Percentiles rank a stretch among this genome's conserved stretches.
These are phyloP conservation scores for Ophiobolus disseminans DNA, from an alignment of 2,329 filamentous ascomycete genomes.

Conservation along the genomic window DNA sequence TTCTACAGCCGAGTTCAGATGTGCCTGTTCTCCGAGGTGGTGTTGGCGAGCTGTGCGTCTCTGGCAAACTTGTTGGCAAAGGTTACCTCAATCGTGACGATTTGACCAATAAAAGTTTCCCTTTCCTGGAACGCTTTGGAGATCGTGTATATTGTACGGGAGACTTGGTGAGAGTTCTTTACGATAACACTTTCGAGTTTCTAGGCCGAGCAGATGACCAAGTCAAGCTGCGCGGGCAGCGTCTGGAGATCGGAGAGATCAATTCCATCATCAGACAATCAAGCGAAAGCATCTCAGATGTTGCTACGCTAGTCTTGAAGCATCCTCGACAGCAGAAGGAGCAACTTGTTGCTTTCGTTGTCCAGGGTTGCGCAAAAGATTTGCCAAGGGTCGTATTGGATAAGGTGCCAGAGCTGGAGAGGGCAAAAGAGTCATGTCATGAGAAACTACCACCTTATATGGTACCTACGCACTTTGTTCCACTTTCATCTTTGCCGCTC, in stretches of 20 bases:
- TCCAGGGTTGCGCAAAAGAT: constrained; percentile 29
- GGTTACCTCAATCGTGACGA: constrained; percentile 83
- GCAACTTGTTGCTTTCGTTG: constrained; percentile 78
- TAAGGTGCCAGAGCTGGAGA: constrained; percentile 23
- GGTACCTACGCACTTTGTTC: constrained; percentile 85
- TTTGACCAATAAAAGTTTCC: constrained; percentile 80
- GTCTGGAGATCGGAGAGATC: constrained; percentile 90
- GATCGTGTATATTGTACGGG: constrained; percentile 80
- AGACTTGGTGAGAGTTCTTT: constrained; percentile 81
- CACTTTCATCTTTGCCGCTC: constrained; percentile 74
- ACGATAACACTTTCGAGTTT: constrained; percentile 86
- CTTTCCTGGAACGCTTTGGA: constrained; percentile 59
- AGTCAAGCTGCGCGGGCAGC: constrained; percentile 87
- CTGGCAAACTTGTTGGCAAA: constrained; percentile 84
- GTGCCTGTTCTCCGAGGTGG: constrained; percentile 77
- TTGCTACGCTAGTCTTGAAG: constrained; percentile 77
- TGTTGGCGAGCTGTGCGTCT: constrained; percentile 87
- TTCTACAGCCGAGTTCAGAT: constrained; percentile 73
- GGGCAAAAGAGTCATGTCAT: constrained; percentile 65
- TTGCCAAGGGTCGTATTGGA: constrained; percentile 29
- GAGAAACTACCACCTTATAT: constrained; percentile 80
- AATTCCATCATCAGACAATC: constrained; percentile 78
- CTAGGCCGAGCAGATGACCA: constrained; percentile 89
- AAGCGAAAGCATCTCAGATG: constrained; percentile 67
- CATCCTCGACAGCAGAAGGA: constrained; percentile 78